Evolutionary conservation across 495 filamentous ascomycete species (phyloP).

Genomic region (Penicillium pancosmium): DNA sequence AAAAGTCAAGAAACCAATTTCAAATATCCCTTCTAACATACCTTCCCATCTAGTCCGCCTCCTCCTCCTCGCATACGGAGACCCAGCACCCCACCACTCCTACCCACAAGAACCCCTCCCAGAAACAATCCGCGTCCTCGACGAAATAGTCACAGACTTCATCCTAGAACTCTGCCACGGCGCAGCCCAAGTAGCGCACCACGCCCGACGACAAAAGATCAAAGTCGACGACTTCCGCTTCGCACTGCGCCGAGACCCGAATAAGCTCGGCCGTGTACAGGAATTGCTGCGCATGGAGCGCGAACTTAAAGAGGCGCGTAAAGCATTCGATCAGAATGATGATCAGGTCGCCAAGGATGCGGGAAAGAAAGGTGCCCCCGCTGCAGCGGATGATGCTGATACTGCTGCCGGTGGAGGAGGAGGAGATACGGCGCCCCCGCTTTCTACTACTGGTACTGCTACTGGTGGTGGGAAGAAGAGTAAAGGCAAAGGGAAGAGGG

Average conservation of each 20-base stretch:
- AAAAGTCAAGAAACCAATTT: too few species aligned
- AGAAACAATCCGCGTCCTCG: constrained; percentile 81
- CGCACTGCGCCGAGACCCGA: constrained; percentile 78
- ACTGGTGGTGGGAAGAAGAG: constrained; percentile 31
- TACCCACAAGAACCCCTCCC: constrained; percentile 64
- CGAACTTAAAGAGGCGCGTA: constrained; percentile 74
- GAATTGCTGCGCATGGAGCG: constrained; percentile 82
- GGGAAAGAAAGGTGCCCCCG: constrained; percentile 36
- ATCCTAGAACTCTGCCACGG: constrained; percentile 87
- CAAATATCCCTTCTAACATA: neutral
- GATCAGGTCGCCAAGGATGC: constrained; percentile 51
- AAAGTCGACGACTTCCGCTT: constrained; percentile 98
- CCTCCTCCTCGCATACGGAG: constrained; percentile 87
- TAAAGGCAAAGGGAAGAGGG: constrained; percentile 48
- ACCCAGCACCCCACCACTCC: constrained; percentile 53
- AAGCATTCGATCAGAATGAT: constrained; percentile 63
- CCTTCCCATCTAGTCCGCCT: constrained; percentile 60
- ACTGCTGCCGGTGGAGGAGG: constrained; percentile 17
- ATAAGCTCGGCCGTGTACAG: constrained; percentile 86
- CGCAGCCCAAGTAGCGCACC: constrained; percentile 76
- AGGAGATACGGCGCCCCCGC: constrained; percentile 10
- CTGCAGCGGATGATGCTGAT: constrained; percentile 6
- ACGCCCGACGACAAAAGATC: constrained; percentile 87
- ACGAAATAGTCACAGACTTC: constrained; percentile 93
- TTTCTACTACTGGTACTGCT: constrained; percentile 22